A percentile compares a stretch with the other conserved stretches of the same genome.
These are phyloP conservation scores for Silene coronaria DNA, from an alignment of 179 eudicot genomes.

Conservation along the genomic window DNA sequence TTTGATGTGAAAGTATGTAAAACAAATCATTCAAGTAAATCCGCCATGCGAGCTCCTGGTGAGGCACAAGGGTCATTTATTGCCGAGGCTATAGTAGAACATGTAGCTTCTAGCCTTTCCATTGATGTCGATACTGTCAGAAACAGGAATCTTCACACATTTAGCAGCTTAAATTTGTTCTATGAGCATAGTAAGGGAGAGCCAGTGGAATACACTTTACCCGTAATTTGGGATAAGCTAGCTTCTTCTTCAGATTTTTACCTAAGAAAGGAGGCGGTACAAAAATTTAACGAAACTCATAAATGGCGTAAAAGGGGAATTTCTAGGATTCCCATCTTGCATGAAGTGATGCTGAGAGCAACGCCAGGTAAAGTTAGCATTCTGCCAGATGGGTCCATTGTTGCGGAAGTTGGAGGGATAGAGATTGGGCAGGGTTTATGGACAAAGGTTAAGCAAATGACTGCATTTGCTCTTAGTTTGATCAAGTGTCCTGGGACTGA, in stretches of 20 bases:
- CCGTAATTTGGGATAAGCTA: conserved; percentile 60
- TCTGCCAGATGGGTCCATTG: conserved; percentile 74
- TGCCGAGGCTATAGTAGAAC: conserved; percentile 82
- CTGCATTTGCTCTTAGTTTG: conserved; percentile 66
- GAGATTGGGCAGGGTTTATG: conserved; percentile 94
- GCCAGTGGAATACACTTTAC: conserved; percentile 63
- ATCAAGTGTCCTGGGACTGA: conserved; percentile 52
- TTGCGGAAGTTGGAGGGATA: conserved; percentile 91
- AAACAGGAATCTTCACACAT: conserved; percentile 54
- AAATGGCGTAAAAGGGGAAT: conserved; percentile 77
- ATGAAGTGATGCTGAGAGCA: conserved; percentile 45
- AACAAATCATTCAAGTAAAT: conserved; percentile 65
- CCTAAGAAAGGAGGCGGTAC: conserved; percentile 34
- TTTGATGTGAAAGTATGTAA: conserved; percentile 73
- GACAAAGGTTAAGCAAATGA: conserved; percentile 92
- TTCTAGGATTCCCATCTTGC: conserved; percentile 62
- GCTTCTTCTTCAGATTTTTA: conserved; percentile 44
- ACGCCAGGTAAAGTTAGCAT: conserved; percentile 87
- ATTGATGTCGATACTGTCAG: conserved; percentile 66
- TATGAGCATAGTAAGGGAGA: conserved; percentile 50
- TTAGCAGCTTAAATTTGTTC: conserved; percentile 52
- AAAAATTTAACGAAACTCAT: conserved; percentile 39
- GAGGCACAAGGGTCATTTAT: conserved; percentile 72
- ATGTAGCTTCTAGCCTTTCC: conserved; percentile 62
- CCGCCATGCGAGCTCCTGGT: conserved; percentile 94